These are phyloP conservation scores for Guyanaporus albipodus DNA, from an alignment of 768 basidiomycete genomes.

Conservation along the genomic window DNA sequence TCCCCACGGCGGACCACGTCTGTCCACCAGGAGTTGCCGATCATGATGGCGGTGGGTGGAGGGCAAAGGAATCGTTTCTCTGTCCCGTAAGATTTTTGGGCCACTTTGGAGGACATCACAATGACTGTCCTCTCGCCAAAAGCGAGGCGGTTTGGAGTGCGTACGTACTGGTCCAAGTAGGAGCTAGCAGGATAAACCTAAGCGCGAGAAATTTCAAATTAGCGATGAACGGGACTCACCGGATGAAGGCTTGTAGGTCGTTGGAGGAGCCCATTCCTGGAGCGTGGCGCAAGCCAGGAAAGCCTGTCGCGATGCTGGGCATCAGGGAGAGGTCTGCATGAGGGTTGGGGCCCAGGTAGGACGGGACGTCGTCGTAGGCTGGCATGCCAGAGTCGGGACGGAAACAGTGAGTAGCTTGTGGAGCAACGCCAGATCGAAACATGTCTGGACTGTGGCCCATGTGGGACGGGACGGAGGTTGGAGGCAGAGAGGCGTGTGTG, in stretches of 20 bases:
- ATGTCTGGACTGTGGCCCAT: conserved; percentile 51
- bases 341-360: conserved; percentile 50
- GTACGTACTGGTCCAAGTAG: conserved; percentile 81
- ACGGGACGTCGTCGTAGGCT: conserved; percentile 56
- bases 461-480: conserved; percentile 45
- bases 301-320: conserved; percentile 56
- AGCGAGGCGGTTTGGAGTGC: conserved; percentile 78
- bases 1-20: conserved; percentile 72
- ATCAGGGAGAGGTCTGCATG: conserved; percentile 59
- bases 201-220: conserved; percentile 16
- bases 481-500: conserved; percentile 38
- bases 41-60: conserved; percentile 90
- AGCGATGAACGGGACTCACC: conserved; percentile 40
- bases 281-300: conserved; percentile 61
- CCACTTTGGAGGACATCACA: conserved; percentile 97
- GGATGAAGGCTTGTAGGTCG: conserved; percentile 78
- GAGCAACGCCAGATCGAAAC: conserved; percentile 59
- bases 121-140: conserved; percentile 93
- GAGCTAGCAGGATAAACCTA: conserved; percentile 44
- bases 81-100: conserved; percentile 95
- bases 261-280: conserved; percentile 58
- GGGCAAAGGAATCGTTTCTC: conserved; percentile 95
- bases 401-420: conserved; percentile 65
- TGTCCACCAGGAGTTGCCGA: conserved; percentile 94
- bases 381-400: conserved; percentile 47